phyloP scores from a whole-genome alignment of 495 filamentous ascomycete genomes.

The Aspergillus diversus region DNA sequence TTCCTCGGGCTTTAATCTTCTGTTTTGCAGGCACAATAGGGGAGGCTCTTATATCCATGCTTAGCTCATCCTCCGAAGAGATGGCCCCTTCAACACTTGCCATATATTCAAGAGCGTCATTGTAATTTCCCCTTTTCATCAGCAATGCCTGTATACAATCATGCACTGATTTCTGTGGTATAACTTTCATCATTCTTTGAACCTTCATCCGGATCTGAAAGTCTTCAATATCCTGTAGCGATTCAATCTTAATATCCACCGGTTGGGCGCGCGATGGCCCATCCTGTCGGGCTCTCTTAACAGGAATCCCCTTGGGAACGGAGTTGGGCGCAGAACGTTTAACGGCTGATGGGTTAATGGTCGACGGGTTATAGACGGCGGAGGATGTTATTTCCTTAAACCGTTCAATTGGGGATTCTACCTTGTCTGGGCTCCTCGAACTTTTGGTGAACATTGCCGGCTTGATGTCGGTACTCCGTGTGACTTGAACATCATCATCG shows the following conservation, averaged over 20 bases:
- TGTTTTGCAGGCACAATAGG: constrained; percentile 50
- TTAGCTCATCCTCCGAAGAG: constrained; percentile 49
- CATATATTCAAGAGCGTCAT: constrained; percentile 61
- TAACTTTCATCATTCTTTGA: constrained; percentile 54
- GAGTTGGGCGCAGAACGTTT: constrained; percentile 55
- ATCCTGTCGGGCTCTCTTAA: constrained; percentile 50
- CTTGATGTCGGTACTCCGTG: constrained; percentile 63
- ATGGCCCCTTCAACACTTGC: constrained; percentile 28
- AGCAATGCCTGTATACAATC: constrained; percentile 57
- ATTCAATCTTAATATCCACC: constrained; percentile 35
- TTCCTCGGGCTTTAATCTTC: constrained; percentile 60
- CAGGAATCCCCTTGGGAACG: constrained; percentile 41
- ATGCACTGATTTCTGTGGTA: constrained; percentile 54
- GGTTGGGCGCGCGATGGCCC: constrained; percentile 61
- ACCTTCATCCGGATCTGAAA: constrained; percentile 57
- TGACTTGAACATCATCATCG: constrained; percentile 53
- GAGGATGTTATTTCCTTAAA: constrained; percentile 55
- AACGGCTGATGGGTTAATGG: constrained; percentile 40
- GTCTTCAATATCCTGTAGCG: constrained; percentile 61
- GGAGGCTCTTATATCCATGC: constrained; percentile 15
- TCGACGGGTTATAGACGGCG: constrained; percentile 49
- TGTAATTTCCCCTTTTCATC: constrained; percentile 55
- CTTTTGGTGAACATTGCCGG: constrained; percentile 63
- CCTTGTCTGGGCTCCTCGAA: constrained; percentile 41
- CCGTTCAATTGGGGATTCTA: constrained; percentile 43